These are phyloP conservation scores for Penicillium sp. DNA, from an alignment of 2,329 filamentous ascomycete species.

Conservation along the genomic window DNA sequence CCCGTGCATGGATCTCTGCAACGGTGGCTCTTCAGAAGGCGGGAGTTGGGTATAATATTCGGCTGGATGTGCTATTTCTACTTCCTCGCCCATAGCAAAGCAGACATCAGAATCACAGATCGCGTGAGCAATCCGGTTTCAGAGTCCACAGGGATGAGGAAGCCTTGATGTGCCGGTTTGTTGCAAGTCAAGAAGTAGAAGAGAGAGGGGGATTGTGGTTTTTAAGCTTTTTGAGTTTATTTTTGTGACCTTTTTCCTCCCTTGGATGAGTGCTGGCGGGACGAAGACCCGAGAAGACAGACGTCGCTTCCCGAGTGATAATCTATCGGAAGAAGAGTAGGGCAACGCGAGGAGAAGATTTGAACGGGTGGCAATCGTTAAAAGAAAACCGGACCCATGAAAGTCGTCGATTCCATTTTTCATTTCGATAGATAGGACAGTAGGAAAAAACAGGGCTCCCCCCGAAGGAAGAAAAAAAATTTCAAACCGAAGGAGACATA, in stretches of 20 bases:
- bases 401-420: slow-evolving; percentile 40
- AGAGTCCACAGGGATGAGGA: slow-evolving; percentile 47
- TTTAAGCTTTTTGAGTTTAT: slow-evolving; percentile 26
- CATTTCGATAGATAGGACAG: slow-evolving; percentile 38
- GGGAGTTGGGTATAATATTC: slow-evolving; percentile 41
- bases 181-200: slow-evolving; percentile 12
- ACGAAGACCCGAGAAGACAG: neutral
- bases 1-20: slow-evolving; percentile 62
- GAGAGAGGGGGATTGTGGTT: slow-evolving; percentile 5
- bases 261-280: slow-evolving; percentile 16
- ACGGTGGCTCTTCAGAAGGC: slow-evolving; percentile 70
- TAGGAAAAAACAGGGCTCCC: slow-evolving; percentile 37
- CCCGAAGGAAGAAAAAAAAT: slow-evolving; percentile 27
- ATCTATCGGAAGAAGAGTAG: slow-evolving; percentile 29
- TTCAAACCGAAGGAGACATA: slow-evolving; percentile 26
- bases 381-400: slow-evolving; percentile 32
- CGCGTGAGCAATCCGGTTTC: slow-evolving; percentile 30
- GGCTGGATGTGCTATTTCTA: slow-evolving; percentile 50
- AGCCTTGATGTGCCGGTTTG: slow-evolving; percentile 53
- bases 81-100: slow-evolving; percentile 51
- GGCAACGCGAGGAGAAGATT: slow-evolving; percentile 14
- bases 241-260: slow-evolving; percentile 25
- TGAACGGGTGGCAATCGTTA: slow-evolving; percentile 26
- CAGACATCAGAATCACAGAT: slow-evolving; percentile 33
- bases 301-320: slow-evolving; percentile 6